These are phyloP conservation scores for Coniella vitis DNA, from an alignment of 2,329 filamentous ascomycete species.

Conservation along the genomic window DNA sequence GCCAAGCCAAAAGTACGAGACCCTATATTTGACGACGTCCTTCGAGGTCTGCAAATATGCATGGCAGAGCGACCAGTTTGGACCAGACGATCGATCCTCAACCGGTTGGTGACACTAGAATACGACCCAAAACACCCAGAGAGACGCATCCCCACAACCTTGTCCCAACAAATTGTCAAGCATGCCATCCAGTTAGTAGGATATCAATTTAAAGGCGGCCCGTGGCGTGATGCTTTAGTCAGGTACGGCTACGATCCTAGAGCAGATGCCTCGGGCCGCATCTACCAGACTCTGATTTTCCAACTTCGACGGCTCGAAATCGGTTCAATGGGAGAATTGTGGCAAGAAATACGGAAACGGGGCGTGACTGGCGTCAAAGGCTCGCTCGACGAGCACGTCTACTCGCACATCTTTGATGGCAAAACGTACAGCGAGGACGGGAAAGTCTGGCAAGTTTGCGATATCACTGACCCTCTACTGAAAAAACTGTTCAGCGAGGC, in stretches of 20 bases:
- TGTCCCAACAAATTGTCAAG: conserved; percentile 53
- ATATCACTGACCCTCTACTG: conserved; percentile 77
- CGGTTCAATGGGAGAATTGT: conserved; percentile 39
- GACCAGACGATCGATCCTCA: conserved; percentile 76
- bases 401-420: conserved; percentile 75
- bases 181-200: conserved; percentile 76
- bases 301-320: conserved; percentile 54
- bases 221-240: conserved; percentile 84
- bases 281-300: conserved; percentile 87
- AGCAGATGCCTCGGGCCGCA: conserved; percentile 64
- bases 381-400: conserved; percentile 22
- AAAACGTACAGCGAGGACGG: conserved; percentile 67
- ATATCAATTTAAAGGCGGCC: conserved; percentile 88
- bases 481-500: conserved; percentile 57
- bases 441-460: conserved; percentile 91
- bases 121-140: conserved; percentile 28
- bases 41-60: conserved; percentile 56
- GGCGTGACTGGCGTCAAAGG: conserved; percentile 24
- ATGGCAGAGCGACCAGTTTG: conserved; percentile 75
- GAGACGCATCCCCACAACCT: conserved; percentile 21
- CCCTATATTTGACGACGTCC: conserved; percentile 54
- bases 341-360: conserved; percentile 40
- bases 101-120: conserved; percentile 46
- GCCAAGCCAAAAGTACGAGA: conserved; percentile 53
- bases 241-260: conserved; percentile 83